These are phyloP conservation scores for Phytophthora tentaculata DNA, from an alignment of 352 stramenopile species.

Conservation along the genomic window DNA sequence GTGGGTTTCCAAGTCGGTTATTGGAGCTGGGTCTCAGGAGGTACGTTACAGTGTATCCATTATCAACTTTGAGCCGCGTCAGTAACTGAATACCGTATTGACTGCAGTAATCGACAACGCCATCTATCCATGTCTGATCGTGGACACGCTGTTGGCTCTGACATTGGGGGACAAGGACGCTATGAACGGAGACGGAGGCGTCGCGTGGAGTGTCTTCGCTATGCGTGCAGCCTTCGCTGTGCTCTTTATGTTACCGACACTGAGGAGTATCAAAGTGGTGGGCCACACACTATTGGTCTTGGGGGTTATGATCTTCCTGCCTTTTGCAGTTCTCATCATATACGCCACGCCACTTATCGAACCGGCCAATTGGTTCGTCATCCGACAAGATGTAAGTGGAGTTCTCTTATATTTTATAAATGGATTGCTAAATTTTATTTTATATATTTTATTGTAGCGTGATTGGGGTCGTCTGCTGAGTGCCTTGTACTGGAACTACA, in stretches of 20 bases:
- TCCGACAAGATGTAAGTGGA: slow-evolving; percentile 53
- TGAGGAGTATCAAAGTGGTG: slow-evolving; percentile 76
- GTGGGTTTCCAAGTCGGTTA: slow-evolving; percentile 89
- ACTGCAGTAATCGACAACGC: slow-evolving; percentile 83
- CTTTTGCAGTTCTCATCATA: slow-evolving; percentile 63
- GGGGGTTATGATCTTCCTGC: slow-evolving; percentile 72
- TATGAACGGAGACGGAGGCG: slow-evolving; percentile 16
- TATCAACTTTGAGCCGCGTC: not conserved
- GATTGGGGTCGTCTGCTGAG: slow-evolving; percentile 73
- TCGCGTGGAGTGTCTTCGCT: slow-evolving; percentile 48
- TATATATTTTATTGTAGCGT: slow-evolving; percentile 35
- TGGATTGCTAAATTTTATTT: slow-evolving; percentile 1
- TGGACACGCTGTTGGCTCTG: slow-evolving; percentile 68
- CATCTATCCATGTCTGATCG: slow-evolving; percentile 86
- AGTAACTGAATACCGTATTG: not conserved
- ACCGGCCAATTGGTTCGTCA: slow-evolving; percentile 68
- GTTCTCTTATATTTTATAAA: not conserved
- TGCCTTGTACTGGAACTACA: slow-evolving; percentile 87
- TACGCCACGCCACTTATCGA: slow-evolving; percentile 66
- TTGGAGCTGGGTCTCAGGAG: slow-evolving; percentile 39
- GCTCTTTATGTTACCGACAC: slow-evolving; percentile 75
- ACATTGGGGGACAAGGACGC: slow-evolving; percentile 33
- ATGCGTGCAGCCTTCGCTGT: slow-evolving; percentile 59
- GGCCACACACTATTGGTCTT: slow-evolving; percentile 68
- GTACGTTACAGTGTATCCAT: not conserved